phyloP scores from a whole-genome alignment of 371 early-diverging fungal species.

The Mucor circinelloides region DNA sequence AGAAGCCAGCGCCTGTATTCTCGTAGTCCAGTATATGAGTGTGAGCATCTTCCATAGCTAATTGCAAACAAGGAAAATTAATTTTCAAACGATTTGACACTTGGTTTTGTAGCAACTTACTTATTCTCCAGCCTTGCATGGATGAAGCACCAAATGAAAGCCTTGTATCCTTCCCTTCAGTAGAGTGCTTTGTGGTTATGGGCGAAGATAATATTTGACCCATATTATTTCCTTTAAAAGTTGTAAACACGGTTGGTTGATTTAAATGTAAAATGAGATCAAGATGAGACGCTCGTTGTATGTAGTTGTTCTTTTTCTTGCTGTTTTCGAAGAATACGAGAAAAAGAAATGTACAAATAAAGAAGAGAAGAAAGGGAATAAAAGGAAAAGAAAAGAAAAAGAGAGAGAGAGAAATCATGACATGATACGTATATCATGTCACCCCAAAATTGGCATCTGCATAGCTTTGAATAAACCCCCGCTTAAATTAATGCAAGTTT shows the following conservation, averaged over 20 bases:
- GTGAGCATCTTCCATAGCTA: constrained; percentile 98
- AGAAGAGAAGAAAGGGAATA: neutral
- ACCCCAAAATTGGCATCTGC: neutral
- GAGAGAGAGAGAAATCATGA: neutral
- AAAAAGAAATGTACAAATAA: neutral
- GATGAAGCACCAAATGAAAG: constrained; percentile 83
- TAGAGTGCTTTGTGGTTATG: constrained; percentile 85
- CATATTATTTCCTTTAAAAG: constrained; percentile 57
- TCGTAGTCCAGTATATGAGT: constrained; percentile 77
- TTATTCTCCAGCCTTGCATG: constrained; percentile 98
- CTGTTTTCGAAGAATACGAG: too few species aligned
- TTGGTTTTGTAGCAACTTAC: constrained; percentile 49
- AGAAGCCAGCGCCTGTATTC: constrained; percentile 72
- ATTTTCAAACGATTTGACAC: neutral
- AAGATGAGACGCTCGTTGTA: neutral
- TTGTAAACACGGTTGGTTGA: constrained; percentile 19
- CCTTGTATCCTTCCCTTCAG: constrained; percentile 71
- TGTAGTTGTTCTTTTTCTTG: too few species aligned
- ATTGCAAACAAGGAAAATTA: neutral
- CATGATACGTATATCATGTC: neutral
- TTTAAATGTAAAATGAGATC: neutral
- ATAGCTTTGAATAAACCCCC: neutral
- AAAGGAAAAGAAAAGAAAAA: neutral
- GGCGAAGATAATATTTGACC: constrained; percentile 96
- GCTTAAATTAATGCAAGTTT: neutral